phyloP scores from a whole-genome alignment of 1,284 basidiomycete species.

The Ceratorhiza oryzae-sativae region DNA sequence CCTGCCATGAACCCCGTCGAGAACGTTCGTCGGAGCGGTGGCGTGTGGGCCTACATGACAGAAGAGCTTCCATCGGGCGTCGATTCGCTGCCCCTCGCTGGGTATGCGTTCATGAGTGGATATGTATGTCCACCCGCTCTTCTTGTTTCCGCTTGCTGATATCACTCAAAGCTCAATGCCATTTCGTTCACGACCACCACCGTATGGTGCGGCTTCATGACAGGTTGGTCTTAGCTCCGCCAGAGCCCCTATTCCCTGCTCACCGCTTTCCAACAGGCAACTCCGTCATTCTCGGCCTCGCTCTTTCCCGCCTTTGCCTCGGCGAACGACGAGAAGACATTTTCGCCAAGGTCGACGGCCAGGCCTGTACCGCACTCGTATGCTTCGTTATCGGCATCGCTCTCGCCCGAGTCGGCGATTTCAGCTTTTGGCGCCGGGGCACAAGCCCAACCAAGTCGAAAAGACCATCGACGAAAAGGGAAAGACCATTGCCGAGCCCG shows the following conservation, averaged over 20 bases:
- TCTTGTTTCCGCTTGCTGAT: neutral
- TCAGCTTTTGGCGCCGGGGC: conserved; percentile 1
- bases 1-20: neutral
- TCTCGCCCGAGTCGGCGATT: conserved; percentile 22
- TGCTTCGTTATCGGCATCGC: conserved; percentile 28
- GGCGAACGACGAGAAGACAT: conserved; percentile 19
- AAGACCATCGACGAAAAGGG: conserved; percentile 3
- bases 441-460: neutral
- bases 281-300: conserved; percentile 26
- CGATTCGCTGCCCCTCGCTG: conserved; percentile 16
- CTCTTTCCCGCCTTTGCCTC: conserved; percentile 17
- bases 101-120: conserved; percentile 34
- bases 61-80: conserved; percentile 31
- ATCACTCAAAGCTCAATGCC: conserved; percentile 6
- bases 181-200: conserved; percentile 16
- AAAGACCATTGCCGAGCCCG: neutral
- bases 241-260: neutral
- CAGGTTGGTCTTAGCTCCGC: neutral
- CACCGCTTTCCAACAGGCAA: conserved; percentile 10
- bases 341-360: conserved; percentile 23
- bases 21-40: neutral
- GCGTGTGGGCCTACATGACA: conserved; percentile 4
- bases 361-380: conserved; percentile 14
- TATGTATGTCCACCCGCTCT: conserved; percentile 27
- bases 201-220: conserved; percentile 36